These are phyloP conservation scores for Cyclotella baltica DNA, from an alignment of 108 stramenopile genomes.

Conservation along the genomic window DNA sequence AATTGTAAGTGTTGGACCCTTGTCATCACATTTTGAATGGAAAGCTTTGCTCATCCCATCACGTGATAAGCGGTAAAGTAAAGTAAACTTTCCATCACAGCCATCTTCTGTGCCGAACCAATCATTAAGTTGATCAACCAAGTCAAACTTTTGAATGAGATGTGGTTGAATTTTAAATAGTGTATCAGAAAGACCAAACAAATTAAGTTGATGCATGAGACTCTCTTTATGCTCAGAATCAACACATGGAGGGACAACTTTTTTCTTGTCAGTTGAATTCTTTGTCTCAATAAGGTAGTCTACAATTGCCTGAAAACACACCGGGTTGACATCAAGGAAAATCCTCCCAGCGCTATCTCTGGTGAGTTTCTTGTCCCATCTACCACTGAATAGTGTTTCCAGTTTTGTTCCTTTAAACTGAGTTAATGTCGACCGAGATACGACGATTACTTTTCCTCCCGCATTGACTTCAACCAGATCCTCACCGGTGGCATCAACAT, in stretches of 20 bases:
- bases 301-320: constrained; percentile 15
- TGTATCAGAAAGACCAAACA: constrained; percentile 23
- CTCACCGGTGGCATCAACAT: neutral
- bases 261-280: constrained; percentile 15
- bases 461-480: constrained; percentile 8
- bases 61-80: constrained; percentile 35
- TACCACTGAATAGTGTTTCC: constrained; percentile 23
- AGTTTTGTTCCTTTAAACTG: constrained; percentile 11
- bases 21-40: constrained; percentile 36
- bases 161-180: neutral
- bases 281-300: constrained; percentile 29
- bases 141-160: constrained; percentile 4
- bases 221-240: constrained; percentile 31
- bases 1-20: too few relatives aligned
- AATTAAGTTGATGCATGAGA: constrained; percentile 24
- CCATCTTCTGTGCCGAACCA: constrained; percentile 36
- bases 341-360: constrained; percentile 17
- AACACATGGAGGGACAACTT: constrained; percentile 22
- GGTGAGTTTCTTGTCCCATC: constrained; percentile 22
- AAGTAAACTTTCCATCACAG: constrained; percentile 6
- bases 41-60: constrained; percentile 20
- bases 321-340: too few relatives aligned
- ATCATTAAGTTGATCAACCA: neutral
- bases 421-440: constrained; percentile 5
- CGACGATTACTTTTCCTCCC: constrained; percentile 3